These are phyloP conservation scores for Boechera divaricarpa DNA, from an alignment of 345 rosid genomes.

Conservation along the genomic window DNA sequence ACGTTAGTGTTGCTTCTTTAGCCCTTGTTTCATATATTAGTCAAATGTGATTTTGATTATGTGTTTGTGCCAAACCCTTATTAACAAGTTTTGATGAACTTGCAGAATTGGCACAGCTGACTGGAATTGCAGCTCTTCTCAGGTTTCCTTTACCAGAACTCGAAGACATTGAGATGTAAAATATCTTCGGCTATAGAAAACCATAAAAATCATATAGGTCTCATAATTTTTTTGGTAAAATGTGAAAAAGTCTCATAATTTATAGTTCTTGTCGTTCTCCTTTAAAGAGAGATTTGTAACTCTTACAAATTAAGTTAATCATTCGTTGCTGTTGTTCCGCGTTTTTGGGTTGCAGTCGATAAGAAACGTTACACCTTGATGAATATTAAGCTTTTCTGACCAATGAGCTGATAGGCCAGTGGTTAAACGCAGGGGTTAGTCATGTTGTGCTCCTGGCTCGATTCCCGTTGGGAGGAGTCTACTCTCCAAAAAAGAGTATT, in stretches of 20 bases:
- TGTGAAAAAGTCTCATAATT: not conserved
- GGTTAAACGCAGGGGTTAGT: no score
- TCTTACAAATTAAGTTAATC: not conserved
- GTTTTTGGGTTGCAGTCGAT: not conserved
- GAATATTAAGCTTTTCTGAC: no score
- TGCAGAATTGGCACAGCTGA: conserved; percentile 81
- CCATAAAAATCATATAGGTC: conserved; percentile 6
- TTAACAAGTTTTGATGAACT: not conserved
- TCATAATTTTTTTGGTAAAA: not conserved
- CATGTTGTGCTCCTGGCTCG: no score
- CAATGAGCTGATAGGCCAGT: no score
- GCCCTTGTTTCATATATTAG: not conserved
- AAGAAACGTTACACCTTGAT: not conserved
- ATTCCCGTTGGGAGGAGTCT: no score
- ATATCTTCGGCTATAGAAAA: conserved; percentile 1
- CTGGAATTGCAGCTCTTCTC: conserved; percentile 94
- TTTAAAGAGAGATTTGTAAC: not conserved
- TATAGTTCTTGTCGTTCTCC: not conserved
- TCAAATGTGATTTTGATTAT: not conserved
- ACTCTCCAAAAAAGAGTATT: no score
- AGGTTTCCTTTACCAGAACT: conserved; percentile 95
- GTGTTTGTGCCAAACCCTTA: not conserved
- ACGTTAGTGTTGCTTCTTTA: conserved; percentile 60
- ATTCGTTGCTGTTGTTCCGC: not conserved
- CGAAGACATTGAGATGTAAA: conserved; percentile 95